Percentiles rank a stretch among this genome's conserved stretches.
Evolutionary conservation across 805 yeast species (phyloP).

Genomic region (Candida ponderosae): DNA sequence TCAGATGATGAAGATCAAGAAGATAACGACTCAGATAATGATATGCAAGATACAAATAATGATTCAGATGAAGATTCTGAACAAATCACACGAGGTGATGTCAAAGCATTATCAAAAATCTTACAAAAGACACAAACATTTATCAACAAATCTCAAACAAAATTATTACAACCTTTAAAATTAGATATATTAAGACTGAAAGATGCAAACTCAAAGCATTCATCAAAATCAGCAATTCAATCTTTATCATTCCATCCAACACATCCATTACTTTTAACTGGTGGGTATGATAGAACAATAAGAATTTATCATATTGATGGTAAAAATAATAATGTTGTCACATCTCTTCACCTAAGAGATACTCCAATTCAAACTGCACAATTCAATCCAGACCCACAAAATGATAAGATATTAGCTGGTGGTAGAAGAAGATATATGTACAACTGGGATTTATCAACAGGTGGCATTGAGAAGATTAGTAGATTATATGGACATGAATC

Average conservation of each 20-base stretch:
- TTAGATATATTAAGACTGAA: constrained; percentile 75
- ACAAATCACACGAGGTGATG: constrained; percentile 29
- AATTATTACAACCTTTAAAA: constrained; percentile 58
- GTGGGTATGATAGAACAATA: constrained; percentile 87
- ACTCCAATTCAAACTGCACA: constrained; percentile 74
- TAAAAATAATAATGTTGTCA: constrained; percentile 67
- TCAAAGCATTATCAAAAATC: constrained; percentile 30
- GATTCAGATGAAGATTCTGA: constrained; percentile 23
- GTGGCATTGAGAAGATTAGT: constrained; percentile 73
- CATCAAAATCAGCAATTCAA: constrained; percentile 78
- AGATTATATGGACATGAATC: constrained; percentile 89
- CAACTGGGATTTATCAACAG: constrained; percentile 78
- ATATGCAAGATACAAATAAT: constrained; percentile 20
- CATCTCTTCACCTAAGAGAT: constrained; percentile 71
- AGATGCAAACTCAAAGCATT: constrained; percentile 72
- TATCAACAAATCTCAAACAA: constrained; percentile 29
- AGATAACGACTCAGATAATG: constrained; percentile 19
- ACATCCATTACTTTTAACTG: constrained; percentile 78
- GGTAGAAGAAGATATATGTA: constrained; percentile 92
- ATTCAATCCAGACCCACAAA: constrained; percentile 44
- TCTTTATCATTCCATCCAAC: constrained; percentile 76
- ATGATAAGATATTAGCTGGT: constrained; percentile 62
- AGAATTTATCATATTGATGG: constrained; percentile 91
- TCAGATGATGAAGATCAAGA: constrained; percentile 21
- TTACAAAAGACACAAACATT: constrained; percentile 31